phyloP scores from a whole-genome alignment of 2,329 filamentous ascomycete species.

The Xylariaceae sp. region DNA sequence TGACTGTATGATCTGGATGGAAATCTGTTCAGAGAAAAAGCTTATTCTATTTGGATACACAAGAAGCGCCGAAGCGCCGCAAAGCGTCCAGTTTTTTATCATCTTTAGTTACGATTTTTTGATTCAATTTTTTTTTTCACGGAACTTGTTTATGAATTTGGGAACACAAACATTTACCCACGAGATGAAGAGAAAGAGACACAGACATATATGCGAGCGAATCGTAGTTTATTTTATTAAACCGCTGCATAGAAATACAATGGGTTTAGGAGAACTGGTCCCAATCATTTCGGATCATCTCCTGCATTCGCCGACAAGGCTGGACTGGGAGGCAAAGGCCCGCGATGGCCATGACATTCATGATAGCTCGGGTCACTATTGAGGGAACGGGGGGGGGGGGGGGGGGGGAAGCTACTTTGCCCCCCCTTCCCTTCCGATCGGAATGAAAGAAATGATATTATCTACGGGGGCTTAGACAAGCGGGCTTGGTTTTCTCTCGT shows the following conservation, averaged over 20 bases:
- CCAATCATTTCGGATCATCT: too few relatives aligned
- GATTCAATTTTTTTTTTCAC: constrained; percentile 31
- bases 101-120: constrained; percentile 19
- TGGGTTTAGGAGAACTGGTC: too few relatives aligned
- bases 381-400: too few relatives aligned
- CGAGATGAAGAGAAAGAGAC: not conserved
- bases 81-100: constrained; percentile 12
- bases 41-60: constrained; percentile 22
- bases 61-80: constrained; percentile 30
- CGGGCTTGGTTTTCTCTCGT: not conserved
- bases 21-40: constrained; percentile 14
- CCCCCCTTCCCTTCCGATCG: too few relatives aligned
- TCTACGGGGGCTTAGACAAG: too few relatives aligned
- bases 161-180: too few relatives aligned
- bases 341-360: too few relatives aligned
- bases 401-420: too few relatives aligned
- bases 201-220: constrained; percentile 23
- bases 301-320: not conserved
- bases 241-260: too few relatives aligned
- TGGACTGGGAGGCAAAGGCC: too few relatives aligned
- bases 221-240: not conserved
- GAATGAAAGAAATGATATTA: too few relatives aligned
- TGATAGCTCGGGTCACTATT: too few relatives aligned
- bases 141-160: constrained; percentile 22
- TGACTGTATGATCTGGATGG: constrained; percentile 34